Percentiles rank a stretch among this genome's conserved stretches.
Conservation (phyloP, 805 yeast genomes). For the Kuraishia floccosa region DNA sequence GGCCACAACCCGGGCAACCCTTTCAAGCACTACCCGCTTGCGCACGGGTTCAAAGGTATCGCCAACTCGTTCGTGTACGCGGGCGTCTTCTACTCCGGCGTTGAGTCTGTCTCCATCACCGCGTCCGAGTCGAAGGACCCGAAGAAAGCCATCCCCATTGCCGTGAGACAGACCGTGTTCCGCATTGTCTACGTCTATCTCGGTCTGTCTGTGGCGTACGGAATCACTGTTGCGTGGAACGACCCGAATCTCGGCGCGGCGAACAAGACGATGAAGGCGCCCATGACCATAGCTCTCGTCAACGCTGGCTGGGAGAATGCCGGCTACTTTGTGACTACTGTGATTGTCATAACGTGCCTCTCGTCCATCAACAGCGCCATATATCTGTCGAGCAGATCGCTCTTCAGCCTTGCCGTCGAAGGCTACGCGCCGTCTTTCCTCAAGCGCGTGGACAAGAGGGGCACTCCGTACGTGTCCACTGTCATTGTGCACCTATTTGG, state of each 20-base stretch:
- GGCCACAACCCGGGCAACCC: conserved; percentile 18
- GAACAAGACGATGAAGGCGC: conserved; percentile 30
- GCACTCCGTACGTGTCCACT: conserved; percentile 56
- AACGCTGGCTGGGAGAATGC: conserved; percentile 42
- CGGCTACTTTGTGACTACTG: conserved; percentile 46
- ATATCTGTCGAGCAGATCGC: conserved; percentile 57
- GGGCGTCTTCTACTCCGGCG: conserved; percentile 46
- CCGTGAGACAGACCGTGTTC: conserved; percentile 42
- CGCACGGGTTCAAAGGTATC: conserved; percentile 37
- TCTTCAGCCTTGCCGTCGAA: conserved; percentile 51
- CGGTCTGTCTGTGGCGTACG: conserved; percentile 43
- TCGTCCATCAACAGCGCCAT: conserved; percentile 64
- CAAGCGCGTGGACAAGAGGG: conserved; percentile 37
- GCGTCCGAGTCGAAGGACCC: conserved; percentile 50
- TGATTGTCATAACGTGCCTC: conserved; percentile 50
- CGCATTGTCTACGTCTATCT: conserved; percentile 42
- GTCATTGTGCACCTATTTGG: conserved; percentile 43
- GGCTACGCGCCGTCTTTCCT: conserved; percentile 49
- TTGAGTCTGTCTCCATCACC: conserved; percentile 42
- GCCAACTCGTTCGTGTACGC: conserved; percentile 47
- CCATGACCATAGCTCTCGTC: conserved; percentile 34
- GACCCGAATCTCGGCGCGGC: conserved; percentile 30
- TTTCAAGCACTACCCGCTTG: conserved; percentile 19
- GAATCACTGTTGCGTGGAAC: conserved; percentile 47
- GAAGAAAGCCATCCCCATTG: conserved; percentile 36